Evolutionary conservation across 2,329 filamentous ascomycete genomes (phyloP).

Genomic region (Aplosporella prunicola): DNA sequence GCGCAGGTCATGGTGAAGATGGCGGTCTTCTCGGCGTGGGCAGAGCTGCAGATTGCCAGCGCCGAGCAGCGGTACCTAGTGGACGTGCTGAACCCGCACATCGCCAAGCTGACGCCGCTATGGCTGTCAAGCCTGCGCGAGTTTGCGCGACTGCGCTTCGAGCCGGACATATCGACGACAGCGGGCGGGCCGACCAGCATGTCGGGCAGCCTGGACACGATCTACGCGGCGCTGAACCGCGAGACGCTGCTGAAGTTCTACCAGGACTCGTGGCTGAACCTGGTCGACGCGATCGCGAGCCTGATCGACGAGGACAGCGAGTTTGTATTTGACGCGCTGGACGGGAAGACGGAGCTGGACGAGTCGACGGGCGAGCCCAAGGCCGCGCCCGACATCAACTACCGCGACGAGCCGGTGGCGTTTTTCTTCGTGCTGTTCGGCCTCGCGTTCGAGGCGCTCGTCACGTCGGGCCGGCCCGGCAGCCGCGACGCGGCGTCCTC

Average conservation of each 20-base stretch:
- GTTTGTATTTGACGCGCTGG: conserved; percentile 92
- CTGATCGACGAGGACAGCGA: conserved; percentile 96
- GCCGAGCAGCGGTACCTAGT: conserved; percentile 82
- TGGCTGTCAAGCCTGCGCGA: conserved; percentile 92
- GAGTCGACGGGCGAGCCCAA: conserved; percentile 15
- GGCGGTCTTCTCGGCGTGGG: conserved; percentile 94
- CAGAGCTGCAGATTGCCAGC: conserved; percentile 90
- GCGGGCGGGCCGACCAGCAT: conserved; percentile 72
- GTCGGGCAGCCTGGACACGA: conserved; percentile 79
- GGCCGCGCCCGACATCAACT: conserved; percentile 67
- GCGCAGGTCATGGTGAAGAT: conserved; percentile 98
- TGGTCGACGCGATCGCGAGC: conserved; percentile 94
- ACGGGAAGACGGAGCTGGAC: conserved; percentile 56
- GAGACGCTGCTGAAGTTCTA: conserved; percentile 93
- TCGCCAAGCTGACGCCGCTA: conserved; percentile 78
- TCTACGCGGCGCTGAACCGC: conserved; percentile 88
- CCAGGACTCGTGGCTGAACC: conserved; percentile 90
- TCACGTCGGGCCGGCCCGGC: conserved; percentile 60
- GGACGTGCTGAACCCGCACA: conserved; percentile 81
- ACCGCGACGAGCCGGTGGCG: conserved; percentile 91
- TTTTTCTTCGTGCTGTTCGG: conserved; percentile 99
- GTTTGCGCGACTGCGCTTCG: conserved; percentile 85
- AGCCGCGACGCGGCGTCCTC: conserved; percentile 1
- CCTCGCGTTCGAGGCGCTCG: conserved; percentile 89
- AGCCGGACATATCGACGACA: conserved; percentile 84